Percentiles rank a stretch among this genome's conserved stretches.
phyloP scores from a whole-genome alignment of 228 moss, liverwort and hornwort genomes.

The Sphagnum fallax region DNA sequence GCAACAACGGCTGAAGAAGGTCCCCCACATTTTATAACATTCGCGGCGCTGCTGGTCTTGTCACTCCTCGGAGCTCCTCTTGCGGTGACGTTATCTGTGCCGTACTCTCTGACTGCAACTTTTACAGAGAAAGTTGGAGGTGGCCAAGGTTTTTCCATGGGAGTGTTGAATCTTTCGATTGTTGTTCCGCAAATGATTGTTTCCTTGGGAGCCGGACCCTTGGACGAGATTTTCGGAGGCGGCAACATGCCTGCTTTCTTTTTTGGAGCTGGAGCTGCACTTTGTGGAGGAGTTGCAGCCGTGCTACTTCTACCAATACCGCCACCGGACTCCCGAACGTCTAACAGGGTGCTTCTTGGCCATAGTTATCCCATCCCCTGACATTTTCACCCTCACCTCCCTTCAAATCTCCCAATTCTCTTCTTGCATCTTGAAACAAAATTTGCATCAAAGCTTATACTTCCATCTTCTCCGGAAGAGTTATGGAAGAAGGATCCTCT shows the following conservation, averaged over 20 bases:
- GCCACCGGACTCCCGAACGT: constrained; percentile 26
- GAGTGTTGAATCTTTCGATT: constrained; percentile 43
- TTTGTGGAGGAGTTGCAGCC: constrained; percentile 35
- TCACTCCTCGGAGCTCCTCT: constrained; percentile 65
- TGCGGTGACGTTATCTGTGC: constrained; percentile 85
- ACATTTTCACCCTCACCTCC: neutral
- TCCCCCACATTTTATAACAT: constrained; percentile 31
- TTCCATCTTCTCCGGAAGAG: no score
- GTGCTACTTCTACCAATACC: constrained; percentile 43
- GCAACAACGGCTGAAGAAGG: neutral
- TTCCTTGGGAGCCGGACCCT: constrained; percentile 49
- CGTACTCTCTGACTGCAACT: constrained; percentile 76
- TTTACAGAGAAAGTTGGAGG: constrained; percentile 79
- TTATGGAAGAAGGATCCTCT: no score
- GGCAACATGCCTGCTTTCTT: constrained; percentile 52
- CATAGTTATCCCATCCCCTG: constrained; percentile 48
- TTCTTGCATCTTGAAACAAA: no score
- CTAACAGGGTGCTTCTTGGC: constrained; percentile 35
- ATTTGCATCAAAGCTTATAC: no score
- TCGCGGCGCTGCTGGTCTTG: constrained; percentile 57
- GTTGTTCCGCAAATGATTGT: constrained; percentile 44
- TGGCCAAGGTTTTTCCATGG: constrained; percentile 76
- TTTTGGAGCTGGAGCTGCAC: constrained; percentile 30
- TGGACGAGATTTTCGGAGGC: constrained; percentile 50
- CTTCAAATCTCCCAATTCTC: no score